Conservation (phyloP, 2,329 filamentous ascomycete species). For the Apiospora kogelbergensis region DNA sequence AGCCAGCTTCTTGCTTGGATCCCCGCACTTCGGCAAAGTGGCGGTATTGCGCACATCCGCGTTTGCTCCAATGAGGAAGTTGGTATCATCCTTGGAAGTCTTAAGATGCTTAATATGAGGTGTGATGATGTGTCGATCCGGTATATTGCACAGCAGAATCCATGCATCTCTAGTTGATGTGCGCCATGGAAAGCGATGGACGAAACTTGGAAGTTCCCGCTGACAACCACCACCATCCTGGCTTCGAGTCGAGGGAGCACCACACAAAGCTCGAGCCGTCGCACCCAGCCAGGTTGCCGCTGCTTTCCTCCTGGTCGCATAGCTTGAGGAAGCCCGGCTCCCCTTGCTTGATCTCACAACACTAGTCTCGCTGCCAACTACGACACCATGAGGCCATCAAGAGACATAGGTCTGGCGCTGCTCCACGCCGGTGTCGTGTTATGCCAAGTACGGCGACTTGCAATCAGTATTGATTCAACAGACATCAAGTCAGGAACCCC, state of each 20-base stretch:
- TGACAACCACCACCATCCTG: neutral
- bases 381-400: neutral
- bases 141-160: neutral
- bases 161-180: neutral
- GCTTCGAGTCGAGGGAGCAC: neutral
- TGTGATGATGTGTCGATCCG: neutral
- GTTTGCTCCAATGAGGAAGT: neutral
- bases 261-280: neutral
- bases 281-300: neutral
- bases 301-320: neutral
- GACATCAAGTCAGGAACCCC: constrained; percentile 26
- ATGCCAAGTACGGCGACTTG: neutral
- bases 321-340: neutral
- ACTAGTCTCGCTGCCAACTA: neutral
- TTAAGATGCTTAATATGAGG: neutral
- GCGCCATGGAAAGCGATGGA: neutral
- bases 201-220: neutral
- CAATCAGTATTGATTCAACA: constrained; percentile 1
- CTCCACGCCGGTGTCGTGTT: neutral
- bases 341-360: neutral
- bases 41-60: neutral
- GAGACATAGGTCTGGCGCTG: neutral
- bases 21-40: neutral
- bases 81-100: neutral
- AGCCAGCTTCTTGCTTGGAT: neutral